These are phyloP conservation scores for Ettlia oleoabundans DNA, from an alignment of 139 green algal genomes.

Conservation along the genomic window DNA sequence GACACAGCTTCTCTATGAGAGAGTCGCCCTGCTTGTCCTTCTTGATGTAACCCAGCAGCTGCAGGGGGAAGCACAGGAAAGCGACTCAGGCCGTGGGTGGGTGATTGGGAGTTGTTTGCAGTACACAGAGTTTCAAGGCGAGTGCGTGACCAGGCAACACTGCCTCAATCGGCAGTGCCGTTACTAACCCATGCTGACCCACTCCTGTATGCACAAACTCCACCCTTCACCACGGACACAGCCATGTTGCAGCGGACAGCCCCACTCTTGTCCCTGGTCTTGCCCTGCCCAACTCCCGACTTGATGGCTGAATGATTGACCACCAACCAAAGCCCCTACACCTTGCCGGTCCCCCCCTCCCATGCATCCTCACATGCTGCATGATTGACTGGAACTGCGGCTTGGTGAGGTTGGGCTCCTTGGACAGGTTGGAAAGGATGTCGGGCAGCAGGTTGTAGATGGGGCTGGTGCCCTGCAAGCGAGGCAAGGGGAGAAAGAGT, in stretches of 20 bases:
- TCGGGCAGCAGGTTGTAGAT: constrained; percentile 97
- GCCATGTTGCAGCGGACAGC: too few species aligned
- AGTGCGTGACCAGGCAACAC: too few species aligned
- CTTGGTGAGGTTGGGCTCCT: constrained; percentile 53
- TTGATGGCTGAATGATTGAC: neutral
- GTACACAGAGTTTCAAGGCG: too few species aligned
- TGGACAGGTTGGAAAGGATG: constrained; percentile 79
- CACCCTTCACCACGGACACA: too few species aligned
- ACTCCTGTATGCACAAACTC: too few species aligned
- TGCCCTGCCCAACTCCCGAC: neutral
- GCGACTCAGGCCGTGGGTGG: too few species aligned
- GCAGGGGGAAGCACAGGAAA: too few species aligned
- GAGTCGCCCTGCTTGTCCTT: constrained; percentile 83
- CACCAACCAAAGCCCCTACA: neutral
- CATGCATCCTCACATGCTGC: constrained; percentile 41
- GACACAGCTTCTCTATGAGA: constrained; percentile 81
- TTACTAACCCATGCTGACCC: too few species aligned
- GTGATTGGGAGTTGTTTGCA: too few species aligned
- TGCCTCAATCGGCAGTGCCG: too few species aligned
- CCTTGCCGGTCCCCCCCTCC: too few species aligned
- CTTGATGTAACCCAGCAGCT: constrained; percentile 86
- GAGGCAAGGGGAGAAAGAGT: neutral
- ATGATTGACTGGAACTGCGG: constrained; percentile 76
- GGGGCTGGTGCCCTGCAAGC: constrained; percentile 63
- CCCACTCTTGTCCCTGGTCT: too few species aligned